Percentiles rank a stretch among this genome's conserved stretches.
Evolutionary conservation across 1,284 basidiomycete genomes (phyloP).

Genomic region (Puccinia coronata): DNA sequence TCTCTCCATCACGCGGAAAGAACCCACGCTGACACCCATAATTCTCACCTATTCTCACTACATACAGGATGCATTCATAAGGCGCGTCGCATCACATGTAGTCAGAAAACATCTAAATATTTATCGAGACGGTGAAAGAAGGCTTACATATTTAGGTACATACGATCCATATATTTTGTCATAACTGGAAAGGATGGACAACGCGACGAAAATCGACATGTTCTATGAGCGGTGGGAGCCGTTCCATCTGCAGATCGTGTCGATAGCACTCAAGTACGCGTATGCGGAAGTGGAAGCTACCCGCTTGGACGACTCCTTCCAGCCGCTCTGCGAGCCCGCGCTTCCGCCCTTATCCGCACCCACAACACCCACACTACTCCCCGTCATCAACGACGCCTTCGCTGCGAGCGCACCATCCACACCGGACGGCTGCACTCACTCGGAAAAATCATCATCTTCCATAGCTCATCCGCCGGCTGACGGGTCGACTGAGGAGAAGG

Average conservation of each 20-base stretch:
- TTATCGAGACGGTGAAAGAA: too few relatives aligned
- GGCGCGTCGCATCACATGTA: too few relatives aligned
- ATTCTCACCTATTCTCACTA: too few relatives aligned
- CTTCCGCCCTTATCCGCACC: not conserved
- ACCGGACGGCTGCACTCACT: too few relatives aligned
- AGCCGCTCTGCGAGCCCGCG: not conserved
- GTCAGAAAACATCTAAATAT: too few relatives aligned
- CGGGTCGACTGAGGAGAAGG: not conserved
- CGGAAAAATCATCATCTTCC: not conserved
- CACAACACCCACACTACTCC: not conserved
- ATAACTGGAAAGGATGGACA: constrained; percentile 4
- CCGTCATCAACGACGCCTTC: not conserved
- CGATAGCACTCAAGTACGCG: constrained; percentile 13
- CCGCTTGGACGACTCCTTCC: not conserved
- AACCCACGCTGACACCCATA: too few relatives aligned
- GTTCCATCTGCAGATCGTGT: constrained; percentile 20
- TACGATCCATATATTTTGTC: too few relatives aligned
- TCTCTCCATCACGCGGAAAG: too few relatives aligned
- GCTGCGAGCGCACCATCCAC: too few relatives aligned
- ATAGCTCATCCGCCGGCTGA: not conserved
- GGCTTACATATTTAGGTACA: too few relatives aligned
- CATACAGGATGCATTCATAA: too few relatives aligned
- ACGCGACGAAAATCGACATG: constrained; percentile 8
- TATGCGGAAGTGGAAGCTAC: not conserved
- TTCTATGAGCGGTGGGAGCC: constrained; percentile 25